phyloP scores from a whole-genome alignment of 1,284 basidiomycete genomes.

The Takashimella koratensis region DNA sequence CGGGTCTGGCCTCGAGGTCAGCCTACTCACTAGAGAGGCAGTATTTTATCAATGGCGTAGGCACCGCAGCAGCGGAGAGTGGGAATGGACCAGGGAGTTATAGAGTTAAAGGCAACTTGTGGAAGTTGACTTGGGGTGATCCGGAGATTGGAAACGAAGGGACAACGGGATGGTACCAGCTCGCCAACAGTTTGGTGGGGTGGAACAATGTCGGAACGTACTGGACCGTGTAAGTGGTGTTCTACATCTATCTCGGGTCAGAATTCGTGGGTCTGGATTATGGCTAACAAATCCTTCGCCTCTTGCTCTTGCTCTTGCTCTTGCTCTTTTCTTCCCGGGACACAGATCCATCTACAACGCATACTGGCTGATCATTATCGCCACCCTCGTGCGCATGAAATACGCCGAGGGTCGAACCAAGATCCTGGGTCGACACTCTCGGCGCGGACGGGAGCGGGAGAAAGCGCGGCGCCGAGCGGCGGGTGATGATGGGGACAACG shows the following conservation, averaged over 20 bases:
- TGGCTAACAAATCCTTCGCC: conserved; percentile 5
- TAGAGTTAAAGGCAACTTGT: conserved; percentile 70
- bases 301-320: too few species aligned
- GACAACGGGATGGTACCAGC: conserved; percentile 39
- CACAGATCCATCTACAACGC: conserved; percentile 57
- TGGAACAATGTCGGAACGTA: conserved; percentile 52
- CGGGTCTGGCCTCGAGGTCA: conserved; percentile 74
- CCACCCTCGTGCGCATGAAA: conserved; percentile 61
- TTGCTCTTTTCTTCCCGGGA: too few species aligned
- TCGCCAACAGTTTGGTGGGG: conserved; percentile 31
- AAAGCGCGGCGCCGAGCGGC: conserved; percentile 8
- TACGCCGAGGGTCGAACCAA: conserved; percentile 50
- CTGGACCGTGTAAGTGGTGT: conserved; percentile 57
- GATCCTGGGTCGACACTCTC: conserved; percentile 28
- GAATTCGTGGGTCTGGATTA: background rate
- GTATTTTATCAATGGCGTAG: conserved; percentile 63
- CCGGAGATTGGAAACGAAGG: conserved; percentile 57
- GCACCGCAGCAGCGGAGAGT: conserved; percentile 65
- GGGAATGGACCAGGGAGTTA: conserved; percentile 79
- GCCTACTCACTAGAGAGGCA: conserved; percentile 65
- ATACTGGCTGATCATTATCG: conserved; percentile 69
- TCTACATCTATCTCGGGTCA: background rate
- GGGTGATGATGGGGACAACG: conserved; percentile 23
- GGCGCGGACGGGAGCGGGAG: conserved; percentile 23
- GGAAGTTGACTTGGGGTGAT: conserved; percentile 78